phyloP scores from a whole-genome alignment of 371 early-diverging fungal species.

The Mucor lusitanicus region DNA sequence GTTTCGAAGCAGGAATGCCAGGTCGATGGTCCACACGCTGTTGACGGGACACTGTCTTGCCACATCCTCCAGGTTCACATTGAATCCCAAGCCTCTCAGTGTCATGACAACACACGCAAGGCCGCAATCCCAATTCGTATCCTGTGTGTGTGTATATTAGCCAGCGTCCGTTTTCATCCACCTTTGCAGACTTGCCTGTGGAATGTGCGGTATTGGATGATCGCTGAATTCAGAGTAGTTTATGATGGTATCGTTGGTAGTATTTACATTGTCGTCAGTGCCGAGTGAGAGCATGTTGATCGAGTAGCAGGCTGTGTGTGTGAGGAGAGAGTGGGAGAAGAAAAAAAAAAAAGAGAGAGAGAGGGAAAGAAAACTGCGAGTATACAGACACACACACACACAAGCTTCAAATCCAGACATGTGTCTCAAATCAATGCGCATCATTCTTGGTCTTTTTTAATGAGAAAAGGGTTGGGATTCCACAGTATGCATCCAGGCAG shows the following conservation, averaged over 20 bases:
- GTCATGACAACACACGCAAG: slow-evolving; percentile 85
- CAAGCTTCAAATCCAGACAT: no score
- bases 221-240: slow-evolving; percentile 35
- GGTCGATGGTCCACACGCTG: slow-evolving; percentile 89
- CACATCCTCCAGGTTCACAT: slow-evolving; percentile 45
- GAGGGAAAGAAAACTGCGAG: neutral
- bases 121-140: slow-evolving; percentile 80
- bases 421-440: no score
- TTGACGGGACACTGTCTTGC: slow-evolving; percentile 51
- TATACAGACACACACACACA: neutral
- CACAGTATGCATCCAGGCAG: no score
- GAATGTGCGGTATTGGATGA: slow-evolving; percentile 34
- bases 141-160: slow-evolving; percentile 16
- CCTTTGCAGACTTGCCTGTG: slow-evolving; percentile 15
- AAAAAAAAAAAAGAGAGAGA: neutral
- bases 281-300: slow-evolving; percentile 21
- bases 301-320: neutral
- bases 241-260: slow-evolving; percentile 16
- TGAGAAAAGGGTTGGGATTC: no score
- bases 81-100: slow-evolving; percentile 58
- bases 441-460: no score
- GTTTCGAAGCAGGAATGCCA: slow-evolving; percentile 73
- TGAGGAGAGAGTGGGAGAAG: neutral
- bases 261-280: slow-evolving; percentile 17
- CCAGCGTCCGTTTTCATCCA: neutral